Evolutionary conservation across 2,329 filamentous ascomycete species (phyloP).

Genomic region (Fusarium tricinctum): DNA sequence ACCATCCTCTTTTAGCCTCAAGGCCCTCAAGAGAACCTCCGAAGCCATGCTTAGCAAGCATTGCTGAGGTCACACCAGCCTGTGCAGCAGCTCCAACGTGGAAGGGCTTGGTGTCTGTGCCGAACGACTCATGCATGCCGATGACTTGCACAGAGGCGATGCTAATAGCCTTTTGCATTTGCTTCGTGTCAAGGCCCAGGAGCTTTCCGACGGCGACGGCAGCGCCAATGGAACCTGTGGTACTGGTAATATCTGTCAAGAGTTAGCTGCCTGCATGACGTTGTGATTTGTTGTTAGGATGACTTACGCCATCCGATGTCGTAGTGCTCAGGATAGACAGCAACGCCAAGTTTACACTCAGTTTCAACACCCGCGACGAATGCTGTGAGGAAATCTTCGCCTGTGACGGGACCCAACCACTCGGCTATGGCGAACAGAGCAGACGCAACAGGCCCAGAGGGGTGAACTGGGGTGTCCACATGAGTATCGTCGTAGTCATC

Average conservation of each 20-base stretch:
- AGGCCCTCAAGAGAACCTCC: slow-evolving; percentile 4
- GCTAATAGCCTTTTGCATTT: slow-evolving; percentile 10
- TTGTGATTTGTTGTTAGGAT: too few relatives aligned
- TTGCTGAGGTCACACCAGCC: slow-evolving; percentile 5
- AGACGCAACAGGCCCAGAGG: slow-evolving; percentile 8
- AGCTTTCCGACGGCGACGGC: slow-evolving; percentile 11
- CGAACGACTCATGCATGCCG: slow-evolving; percentile 8
- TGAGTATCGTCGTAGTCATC: slow-evolving; percentile 11
- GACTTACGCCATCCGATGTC: slow-evolving; percentile 13
- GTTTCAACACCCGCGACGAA: slow-evolving; percentile 9
- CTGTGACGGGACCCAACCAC: slow-evolving; percentile 2
- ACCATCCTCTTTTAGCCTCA: slow-evolving; percentile 6
- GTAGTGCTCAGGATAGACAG: slow-evolving; percentile 10
- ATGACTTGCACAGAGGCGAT: slow-evolving; percentile 13
- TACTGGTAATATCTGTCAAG: not conserved
- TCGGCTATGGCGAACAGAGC: slow-evolving; percentile 7
- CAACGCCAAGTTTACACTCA: slow-evolving; percentile 8
- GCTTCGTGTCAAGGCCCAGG: not conserved
- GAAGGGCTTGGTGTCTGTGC: slow-evolving; percentile 14
- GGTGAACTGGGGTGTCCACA: slow-evolving; percentile 12
- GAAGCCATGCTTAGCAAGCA: slow-evolving; percentile 10
- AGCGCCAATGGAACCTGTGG: slow-evolving; percentile 5
- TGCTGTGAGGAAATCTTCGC: slow-evolving; percentile 3
- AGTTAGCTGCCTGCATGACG: not conserved
- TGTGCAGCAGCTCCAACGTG: slow-evolving; percentile 10